Base-by-base conservation (phyloP, 495 filamentous ascomycete species). In the Penicillium lividum region DNA sequence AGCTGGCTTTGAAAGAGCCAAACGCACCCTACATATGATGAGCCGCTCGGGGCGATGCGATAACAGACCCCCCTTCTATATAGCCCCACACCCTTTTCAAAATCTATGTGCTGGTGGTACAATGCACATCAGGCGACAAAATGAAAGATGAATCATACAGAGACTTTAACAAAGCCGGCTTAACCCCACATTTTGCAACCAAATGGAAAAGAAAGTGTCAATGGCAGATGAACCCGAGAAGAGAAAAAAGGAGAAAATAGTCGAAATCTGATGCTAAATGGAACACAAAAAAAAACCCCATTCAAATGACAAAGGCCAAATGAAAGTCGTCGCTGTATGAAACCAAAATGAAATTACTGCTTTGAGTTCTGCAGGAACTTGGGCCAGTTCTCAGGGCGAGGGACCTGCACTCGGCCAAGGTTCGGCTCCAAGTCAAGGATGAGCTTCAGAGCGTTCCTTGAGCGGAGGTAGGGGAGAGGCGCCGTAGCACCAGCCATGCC, bases 401-500 rank as follows among this genome's bases (percentile, higher is more conserved):
- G 88, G 56, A 86, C 69, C 69, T 78, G 82, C 57, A 84, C 68
- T 42, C 84, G 80, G 22, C 93, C 93, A 72, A 98, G 96, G 60
- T 93, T 86, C 77, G 92, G 85, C 64, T 98, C 93, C 51, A 98
- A 76, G 68, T 98, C 94, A 33, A 98, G 83, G 63, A 98, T 91
- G 59, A 98, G 89, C 80, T 97, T 98, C 63, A 98, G 75, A n/a
- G 95, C 94, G 64, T 97, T 98, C 53, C 92, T 77, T 68, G 89
- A 95, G 62, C 94, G 80, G 59, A 95, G 77, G 68, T 92, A 94
- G 13, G 91, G 89, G 57, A 95, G 82, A 42, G 89, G 82, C 16
- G 86, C 85, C 51, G 77, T 86, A 16, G 86, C 84, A 44, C 80
- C 76, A 46, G 73, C 69, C 25, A 87, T 61, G 8, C 85, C 84